Conservation (phyloP, 345 rosid species). For the Hibiscus mutabilis region DNA sequence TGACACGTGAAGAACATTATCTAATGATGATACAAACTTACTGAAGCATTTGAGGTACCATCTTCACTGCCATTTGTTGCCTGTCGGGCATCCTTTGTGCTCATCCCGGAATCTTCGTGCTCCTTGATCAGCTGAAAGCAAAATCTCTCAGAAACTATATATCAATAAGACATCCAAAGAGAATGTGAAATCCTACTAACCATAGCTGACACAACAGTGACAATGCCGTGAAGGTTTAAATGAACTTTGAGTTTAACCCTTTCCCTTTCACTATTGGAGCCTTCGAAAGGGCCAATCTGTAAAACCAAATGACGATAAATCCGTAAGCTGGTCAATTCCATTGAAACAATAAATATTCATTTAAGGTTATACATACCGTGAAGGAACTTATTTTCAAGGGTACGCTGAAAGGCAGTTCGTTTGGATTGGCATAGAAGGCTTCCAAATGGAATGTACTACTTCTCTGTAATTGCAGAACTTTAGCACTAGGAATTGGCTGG, state of each 20-base stretch:
- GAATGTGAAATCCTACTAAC: constrained; percentile 27
- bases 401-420: constrained; percentile 36
- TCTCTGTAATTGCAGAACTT: constrained; percentile 53
- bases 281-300: constrained; percentile 69
- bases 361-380: constrained; percentile 28
- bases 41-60: neutral
- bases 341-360: neutral
- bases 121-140: constrained; percentile 41
- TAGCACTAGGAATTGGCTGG: constrained; percentile 60
- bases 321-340: neutral
- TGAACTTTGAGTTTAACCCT: constrained; percentile 59
- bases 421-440: constrained; percentile 49
- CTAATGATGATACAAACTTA: neutral
- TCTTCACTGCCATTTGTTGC: neutral
- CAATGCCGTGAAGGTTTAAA: constrained; percentile 65
- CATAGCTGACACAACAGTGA: constrained; percentile 47
- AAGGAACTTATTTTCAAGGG: constrained; percentile 39
- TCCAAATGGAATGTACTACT: constrained; percentile 42
- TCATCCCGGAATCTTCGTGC: constrained; percentile 13
- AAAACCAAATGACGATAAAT: constrained; percentile 17
- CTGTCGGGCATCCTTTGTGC: constrained; percentile 20
- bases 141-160: constrained; percentile 7
- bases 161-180: constrained; percentile 10
- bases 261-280: constrained; percentile 30
- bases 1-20: neutral